phyloP scores from a whole-genome alignment of 1,284 basidiomycete genomes.

The Ceratobasidium sp. region DNA sequence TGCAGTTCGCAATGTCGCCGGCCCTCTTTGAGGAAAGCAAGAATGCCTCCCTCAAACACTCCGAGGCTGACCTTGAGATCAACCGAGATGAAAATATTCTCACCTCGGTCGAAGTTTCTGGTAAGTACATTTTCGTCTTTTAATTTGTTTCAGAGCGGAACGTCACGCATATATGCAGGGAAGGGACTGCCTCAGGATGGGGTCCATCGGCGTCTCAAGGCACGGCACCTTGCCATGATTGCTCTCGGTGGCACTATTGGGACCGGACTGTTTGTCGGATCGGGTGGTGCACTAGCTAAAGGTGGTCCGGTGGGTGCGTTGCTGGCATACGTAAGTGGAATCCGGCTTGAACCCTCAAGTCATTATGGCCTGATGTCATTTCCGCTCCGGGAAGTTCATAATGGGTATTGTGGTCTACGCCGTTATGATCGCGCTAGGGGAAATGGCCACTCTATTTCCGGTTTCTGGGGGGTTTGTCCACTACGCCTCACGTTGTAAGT shows the following conservation, averaged over 20 bases:
- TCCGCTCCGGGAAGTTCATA: not conserved
- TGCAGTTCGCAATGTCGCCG: not conserved
- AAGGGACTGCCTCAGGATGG: not conserved
- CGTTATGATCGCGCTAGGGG: conserved; percentile 57
- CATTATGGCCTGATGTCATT: not conserved
- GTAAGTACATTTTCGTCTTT: too few species aligned
- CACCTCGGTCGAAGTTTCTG: not conserved
- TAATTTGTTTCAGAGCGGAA: too few species aligned
- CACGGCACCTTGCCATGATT: not conserved
- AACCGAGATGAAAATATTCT: not conserved
- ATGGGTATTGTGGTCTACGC: conserved; percentile 55
- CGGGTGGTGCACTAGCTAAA: conserved; percentile 57
- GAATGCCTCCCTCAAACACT: not conserved
- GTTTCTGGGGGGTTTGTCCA: conserved; percentile 57
- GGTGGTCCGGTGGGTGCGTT: conserved; percentile 61
- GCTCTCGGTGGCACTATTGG: conserved; percentile 59
- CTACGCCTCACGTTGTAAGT: conserved; percentile 34
- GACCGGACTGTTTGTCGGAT: conserved; percentile 62
- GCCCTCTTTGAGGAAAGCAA: not conserved
- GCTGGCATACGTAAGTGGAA: conserved; percentile 56
- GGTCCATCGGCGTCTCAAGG: conserved; percentile 17
- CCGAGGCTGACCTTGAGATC: not conserved
- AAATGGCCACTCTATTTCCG: conserved; percentile 59
- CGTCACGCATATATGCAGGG: too few species aligned
- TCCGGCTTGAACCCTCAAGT: conserved; percentile 41